Percentiles rank a stretch among this genome's conserved stretches.
Conservation (phyloP, 2,329 filamentous ascomycete species). For the Trichoderma koningii region DNA sequence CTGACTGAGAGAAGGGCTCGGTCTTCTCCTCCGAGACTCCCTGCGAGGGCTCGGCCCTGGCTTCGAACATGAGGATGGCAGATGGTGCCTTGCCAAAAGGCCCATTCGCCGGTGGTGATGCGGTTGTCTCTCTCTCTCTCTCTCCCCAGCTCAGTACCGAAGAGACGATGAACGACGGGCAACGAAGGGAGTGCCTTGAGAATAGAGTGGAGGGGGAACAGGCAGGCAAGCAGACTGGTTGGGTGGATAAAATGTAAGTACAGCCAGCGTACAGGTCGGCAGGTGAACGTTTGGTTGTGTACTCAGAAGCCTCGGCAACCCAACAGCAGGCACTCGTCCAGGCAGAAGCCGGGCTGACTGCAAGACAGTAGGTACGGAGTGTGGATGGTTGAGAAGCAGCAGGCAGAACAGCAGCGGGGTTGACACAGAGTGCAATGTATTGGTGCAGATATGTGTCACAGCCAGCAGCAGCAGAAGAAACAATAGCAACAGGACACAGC, state of each 20-base stretch:
- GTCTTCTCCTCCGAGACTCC: conserved; percentile 55
- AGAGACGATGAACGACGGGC: background rate
- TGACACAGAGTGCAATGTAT: conserved; percentile 6
- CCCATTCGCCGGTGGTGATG: conserved; percentile 31
- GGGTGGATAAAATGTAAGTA: conserved; percentile 18
- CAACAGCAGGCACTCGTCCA: conserved; percentile 25
- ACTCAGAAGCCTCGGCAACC: conserved; percentile 5
- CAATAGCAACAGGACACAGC: background rate
- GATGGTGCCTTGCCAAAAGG: conserved; percentile 30
- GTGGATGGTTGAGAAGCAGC: background rate
- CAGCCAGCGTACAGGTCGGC: background rate
- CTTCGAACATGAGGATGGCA: conserved; percentile 48
- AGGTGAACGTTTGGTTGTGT: conserved; percentile 8
- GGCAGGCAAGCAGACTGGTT: conserved; percentile 20
- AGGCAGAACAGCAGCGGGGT: conserved; percentile 13
- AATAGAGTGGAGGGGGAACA: conserved; percentile 18
- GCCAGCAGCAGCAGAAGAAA: conserved; percentile 1
- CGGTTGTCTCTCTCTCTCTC: conserved; percentile 5
- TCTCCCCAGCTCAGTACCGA: conserved; percentile 15
- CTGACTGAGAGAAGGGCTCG: conserved; percentile 59
- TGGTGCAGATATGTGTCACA: conserved; percentile 18
- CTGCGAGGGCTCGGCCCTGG: conserved; percentile 44
- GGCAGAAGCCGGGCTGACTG: conserved; percentile 25
- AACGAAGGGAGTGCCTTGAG: conserved; percentile 7
- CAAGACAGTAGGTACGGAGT: background rate